Evolutionary conservation across 2,329 filamentous ascomycete species (phyloP).

Genomic region (Didymella sp.): DNA sequence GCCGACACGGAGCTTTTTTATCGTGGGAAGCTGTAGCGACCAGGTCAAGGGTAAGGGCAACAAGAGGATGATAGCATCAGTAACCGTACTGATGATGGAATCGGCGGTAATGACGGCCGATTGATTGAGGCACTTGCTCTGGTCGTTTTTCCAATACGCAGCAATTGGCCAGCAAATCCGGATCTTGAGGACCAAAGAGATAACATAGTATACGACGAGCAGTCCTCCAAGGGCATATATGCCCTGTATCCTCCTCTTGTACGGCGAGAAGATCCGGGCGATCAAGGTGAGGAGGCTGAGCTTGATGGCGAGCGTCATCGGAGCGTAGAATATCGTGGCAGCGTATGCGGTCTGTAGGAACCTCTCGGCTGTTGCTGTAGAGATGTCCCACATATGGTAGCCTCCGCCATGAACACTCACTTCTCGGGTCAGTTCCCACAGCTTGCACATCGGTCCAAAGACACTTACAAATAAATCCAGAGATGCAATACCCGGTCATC

Average conservation of each 20-base stretch:
- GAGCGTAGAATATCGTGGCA: slow-evolving; percentile 27
- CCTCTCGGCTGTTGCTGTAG: neutral
- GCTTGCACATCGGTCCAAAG: neutral
- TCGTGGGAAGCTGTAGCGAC: slow-evolving; percentile 35
- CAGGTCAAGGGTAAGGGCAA: slow-evolving; percentile 46
- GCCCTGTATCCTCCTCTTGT: slow-evolving; percentile 17
- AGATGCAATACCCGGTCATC: slow-evolving; percentile 19
- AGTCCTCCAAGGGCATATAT: slow-evolving; percentile 25
- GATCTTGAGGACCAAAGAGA: slow-evolving; percentile 12
- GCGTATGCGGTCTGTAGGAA: slow-evolving; percentile 19
- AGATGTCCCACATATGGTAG: slow-evolving; percentile 23
- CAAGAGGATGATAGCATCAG: slow-evolving; percentile 46
- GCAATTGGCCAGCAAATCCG: slow-evolving; percentile 27
- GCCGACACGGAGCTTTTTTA: slow-evolving; percentile 46
- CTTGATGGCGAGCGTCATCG: slow-evolving; percentile 31
- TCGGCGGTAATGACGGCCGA: slow-evolving; percentile 46
- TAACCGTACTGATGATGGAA: slow-evolving; percentile 42
- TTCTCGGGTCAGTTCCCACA: neutral
- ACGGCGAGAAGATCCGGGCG: slow-evolving; percentile 30
- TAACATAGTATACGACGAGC: slow-evolving; percentile 17
- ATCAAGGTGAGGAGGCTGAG: slow-evolving; percentile 35
- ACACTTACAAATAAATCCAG: slow-evolving; percentile 10
- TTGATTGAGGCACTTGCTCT: slow-evolving; percentile 42
- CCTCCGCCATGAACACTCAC: slow-evolving; percentile 21
- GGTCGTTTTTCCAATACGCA: slow-evolving; percentile 29